Conservation (phyloP, 208 protist genomes). For the Trypanosoma mega region DNA sequence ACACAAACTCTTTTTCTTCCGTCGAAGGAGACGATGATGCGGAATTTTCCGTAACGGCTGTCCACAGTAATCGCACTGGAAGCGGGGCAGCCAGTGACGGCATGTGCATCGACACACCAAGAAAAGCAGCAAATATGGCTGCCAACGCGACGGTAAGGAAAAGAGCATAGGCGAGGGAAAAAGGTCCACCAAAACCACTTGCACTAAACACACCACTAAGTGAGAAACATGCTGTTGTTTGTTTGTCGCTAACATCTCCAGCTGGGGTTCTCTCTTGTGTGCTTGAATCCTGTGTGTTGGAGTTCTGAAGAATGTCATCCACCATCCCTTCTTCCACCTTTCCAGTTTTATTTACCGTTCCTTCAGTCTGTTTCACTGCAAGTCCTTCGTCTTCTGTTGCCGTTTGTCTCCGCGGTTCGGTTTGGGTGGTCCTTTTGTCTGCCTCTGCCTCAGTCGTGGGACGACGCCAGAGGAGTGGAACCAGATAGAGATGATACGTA, state of each 20-base stretch:
- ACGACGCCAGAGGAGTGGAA: conserved; percentile 18
- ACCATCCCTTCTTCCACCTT: too few relatives aligned
- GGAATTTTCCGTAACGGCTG: neutral
- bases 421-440: neutral
- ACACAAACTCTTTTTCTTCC: neutral
- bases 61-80: conserved; percentile 21
- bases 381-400: too few relatives aligned
- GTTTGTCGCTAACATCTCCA: too few relatives aligned
- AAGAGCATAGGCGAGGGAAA: conserved; percentile 1
- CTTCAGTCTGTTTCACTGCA: too few relatives aligned
- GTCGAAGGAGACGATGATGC: neutral
- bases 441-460: neutral
- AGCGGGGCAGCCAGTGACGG: conserved; percentile 12
- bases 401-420: too few relatives aligned
- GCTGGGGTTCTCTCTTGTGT: too few relatives aligned
- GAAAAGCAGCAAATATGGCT: conserved; percentile 11
- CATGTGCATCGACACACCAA: conserved; percentile 10
- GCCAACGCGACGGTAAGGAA: conserved; percentile 1
- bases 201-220: conserved; percentile 10
- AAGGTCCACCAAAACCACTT: conserved; percentile 23
- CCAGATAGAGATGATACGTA: conserved; percentile 13
- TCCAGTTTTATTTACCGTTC: too few relatives aligned
- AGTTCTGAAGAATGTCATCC: too few relatives aligned
- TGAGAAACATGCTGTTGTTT: neutral
- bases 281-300: too few relatives aligned